Conservation (phyloP, 1,284 basidiomycete species). For the Agroathelia rolfsii region DNA sequence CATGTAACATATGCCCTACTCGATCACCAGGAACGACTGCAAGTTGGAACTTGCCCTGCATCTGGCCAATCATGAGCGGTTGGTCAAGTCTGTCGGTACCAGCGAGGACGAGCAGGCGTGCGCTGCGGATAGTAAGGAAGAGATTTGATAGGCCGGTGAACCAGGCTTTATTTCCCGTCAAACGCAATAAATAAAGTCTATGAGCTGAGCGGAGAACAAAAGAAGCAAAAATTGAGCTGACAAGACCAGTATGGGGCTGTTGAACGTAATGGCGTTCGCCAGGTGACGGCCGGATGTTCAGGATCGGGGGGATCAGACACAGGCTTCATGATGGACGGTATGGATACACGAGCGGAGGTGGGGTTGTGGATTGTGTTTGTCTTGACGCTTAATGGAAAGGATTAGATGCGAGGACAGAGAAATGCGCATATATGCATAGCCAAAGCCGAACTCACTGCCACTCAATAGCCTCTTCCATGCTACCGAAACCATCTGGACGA, state of each 20-base stretch:
- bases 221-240: conserved; percentile 27
- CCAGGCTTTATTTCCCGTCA: conserved; percentile 55
- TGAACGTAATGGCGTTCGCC: conserved; percentile 78
- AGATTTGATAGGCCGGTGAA: conserved; percentile 73
- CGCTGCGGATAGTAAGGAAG: conserved; percentile 72
- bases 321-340: conserved; percentile 65
- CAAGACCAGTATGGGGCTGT: conserved; percentile 89
- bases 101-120: conserved; percentile 82
- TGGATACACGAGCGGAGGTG: conserved; percentile 74
- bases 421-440: conserved; percentile 5
- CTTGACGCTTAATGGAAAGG: conserved; percentile 37
- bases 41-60: conserved; percentile 97
- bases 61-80: conserved; percentile 95
- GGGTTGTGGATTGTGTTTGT: conserved; percentile 75
- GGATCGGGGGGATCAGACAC: conserved; percentile 28
- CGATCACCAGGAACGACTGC: conserved; percentile 62
- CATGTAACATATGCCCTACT: conserved; percentile 91
- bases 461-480: conserved; percentile 76
- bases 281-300: conserved; percentile 38
- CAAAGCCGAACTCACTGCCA: conserved; percentile 73
- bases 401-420: conserved; percentile 4
- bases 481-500: conserved; percentile 78
- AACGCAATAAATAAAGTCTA: background rate
- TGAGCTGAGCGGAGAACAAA: background rate
- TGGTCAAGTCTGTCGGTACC: conserved; percentile 90